Evolutionary conservation across 169 alveolate genomes (phyloP), one percentile per base, ranked within the genome.

Genomic region (Ichthyophthirius multifiliis): DNA sequence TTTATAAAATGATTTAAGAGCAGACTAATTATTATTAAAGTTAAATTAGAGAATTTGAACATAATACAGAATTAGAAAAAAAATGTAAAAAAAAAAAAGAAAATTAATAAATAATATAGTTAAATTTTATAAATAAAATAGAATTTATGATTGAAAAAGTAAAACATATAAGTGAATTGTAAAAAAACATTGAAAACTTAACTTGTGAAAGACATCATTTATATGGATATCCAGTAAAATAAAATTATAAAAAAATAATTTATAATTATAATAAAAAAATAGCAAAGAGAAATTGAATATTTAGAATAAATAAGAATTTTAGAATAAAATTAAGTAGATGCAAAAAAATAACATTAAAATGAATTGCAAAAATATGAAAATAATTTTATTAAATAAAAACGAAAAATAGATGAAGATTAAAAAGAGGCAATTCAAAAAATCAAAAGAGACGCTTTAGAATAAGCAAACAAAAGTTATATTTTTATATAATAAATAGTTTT

Each of bases 341-440:
- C 47, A n/a, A 62, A 81, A 43, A 46, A 71, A 30, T 64, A 35
- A n/a, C 80, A 67, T 73, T 46, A 16, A 4, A 76, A 81, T 23
- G 82, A 71, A 23, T 47, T 30, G 30, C 10, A 34, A 44, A 47
- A 73, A 41, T 34, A 44, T 34, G 41, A 46, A 5, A 71, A 62
- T 15, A 48, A 46, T 43, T 80, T 80, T 45, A 32, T 37, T 5
- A 81, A 81, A 16, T 35, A 81, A 39, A 67, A 71, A 18, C 13
- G 55, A 43, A 73, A 81, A 37, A 44, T 65, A n/a, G 76, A 39
- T 31, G 31, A 48, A 47, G 67, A 67, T 18, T 64, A 47, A 46
- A 80, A 43, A 41, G 73, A 64, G 15, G 73, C 71, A 5, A 80
- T 80, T 47, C 71, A 80, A 44, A 65, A 80, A 41, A 30, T 39